Conservation (phyloP, 2,329 filamentous ascomycete genomes). For the Fusarium citri region DNA sequence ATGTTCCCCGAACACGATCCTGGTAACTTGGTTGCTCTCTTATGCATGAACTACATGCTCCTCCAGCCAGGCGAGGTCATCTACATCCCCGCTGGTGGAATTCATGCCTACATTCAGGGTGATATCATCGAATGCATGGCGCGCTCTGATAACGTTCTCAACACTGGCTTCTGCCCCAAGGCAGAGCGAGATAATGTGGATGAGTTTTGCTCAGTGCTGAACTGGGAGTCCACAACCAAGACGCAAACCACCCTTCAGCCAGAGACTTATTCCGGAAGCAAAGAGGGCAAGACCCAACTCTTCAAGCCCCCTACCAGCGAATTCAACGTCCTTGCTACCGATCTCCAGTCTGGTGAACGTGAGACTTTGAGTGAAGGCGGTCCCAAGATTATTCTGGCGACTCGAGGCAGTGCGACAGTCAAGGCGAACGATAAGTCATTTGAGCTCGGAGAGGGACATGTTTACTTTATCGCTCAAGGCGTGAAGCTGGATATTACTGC, state of each 20-base stretch:
- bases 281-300: slow-evolving; percentile 69
- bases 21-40: slow-evolving; percentile 74
- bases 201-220: slow-evolving; percentile 71
- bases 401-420: slow-evolving; percentile 37
- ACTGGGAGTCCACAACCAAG: slow-evolving; percentile 70
- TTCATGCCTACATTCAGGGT: slow-evolving; percentile 78
- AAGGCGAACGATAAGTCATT: slow-evolving; percentile 36
- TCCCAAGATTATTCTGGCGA: slow-evolving; percentile 40
- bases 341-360: slow-evolving; percentile 66
- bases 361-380: slow-evolving; percentile 57
- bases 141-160: slow-evolving; percentile 78
- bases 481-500: slow-evolving; percentile 40
- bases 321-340: slow-evolving; percentile 74
- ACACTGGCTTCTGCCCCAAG: slow-evolving; percentile 77
- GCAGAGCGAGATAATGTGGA: slow-evolving; percentile 73
- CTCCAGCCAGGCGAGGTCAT: slow-evolving; percentile 74
- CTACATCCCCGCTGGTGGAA: slow-evolving; percentile 78
- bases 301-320: slow-evolving; percentile 77
- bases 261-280: slow-evolving; percentile 61
- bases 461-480: slow-evolving; percentile 43
- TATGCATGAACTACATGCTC: slow-evolving; percentile 80
- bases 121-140: slow-evolving; percentile 86
- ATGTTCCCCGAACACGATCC: slow-evolving; percentile 75
- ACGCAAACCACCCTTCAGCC: slow-evolving; percentile 67
- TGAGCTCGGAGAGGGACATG: slow-evolving; percentile 41